Conservation (phyloP, 208 protist genomes). For the Leishmania tropica region DNA sequence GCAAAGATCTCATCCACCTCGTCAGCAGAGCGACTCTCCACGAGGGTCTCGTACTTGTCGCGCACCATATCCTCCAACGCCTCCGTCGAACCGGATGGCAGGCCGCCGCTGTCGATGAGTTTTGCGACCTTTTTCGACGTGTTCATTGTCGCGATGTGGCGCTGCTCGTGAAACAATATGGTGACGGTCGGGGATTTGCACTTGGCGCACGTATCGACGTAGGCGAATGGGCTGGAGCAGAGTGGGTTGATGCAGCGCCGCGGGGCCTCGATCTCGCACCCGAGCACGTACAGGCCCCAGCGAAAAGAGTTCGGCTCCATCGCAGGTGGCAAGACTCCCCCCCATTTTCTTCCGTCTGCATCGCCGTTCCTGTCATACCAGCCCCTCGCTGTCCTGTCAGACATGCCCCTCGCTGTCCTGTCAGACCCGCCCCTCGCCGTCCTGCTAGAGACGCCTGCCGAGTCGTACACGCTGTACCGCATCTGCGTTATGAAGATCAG, state of each 20-base stretch:
- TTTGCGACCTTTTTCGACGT: not conserved
- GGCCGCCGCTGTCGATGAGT: not conserved
- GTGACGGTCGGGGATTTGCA: slow-evolving; percentile 43
- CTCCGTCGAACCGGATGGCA: not conserved
- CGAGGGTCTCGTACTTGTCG: slow-evolving; percentile 20
- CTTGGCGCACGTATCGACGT: slow-evolving; percentile 24
- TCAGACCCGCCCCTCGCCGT: not conserved
- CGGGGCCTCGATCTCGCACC: slow-evolving; percentile 32
- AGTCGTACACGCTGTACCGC: slow-evolving; percentile 19
- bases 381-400: not conserved
- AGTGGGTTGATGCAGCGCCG: slow-evolving; percentile 48
- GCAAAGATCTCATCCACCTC: slow-evolving; percentile 35
- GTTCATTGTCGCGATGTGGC: slow-evolving; percentile 11
- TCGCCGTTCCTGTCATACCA: not conserved
- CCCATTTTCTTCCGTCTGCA: not conserved
- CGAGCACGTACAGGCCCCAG: slow-evolving; percentile 42
- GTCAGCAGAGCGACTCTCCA: slow-evolving; percentile 13
- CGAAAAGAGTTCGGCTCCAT: slow-evolving; percentile 20
- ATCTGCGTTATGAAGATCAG: slow-evolving; percentile 29
- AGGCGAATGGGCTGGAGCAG: slow-evolving; percentile 29
- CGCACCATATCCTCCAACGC: slow-evolving; percentile 21
- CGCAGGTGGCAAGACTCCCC: not conserved
- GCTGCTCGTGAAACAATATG: slow-evolving; percentile 20
- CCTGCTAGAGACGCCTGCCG: not conserved
- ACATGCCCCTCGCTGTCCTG: not conserved